Evolutionary conservation across 2,329 filamentous ascomycete genomes (phyloP), one percentile per base, ranked within the genome.

Genomic region (Fusarium nisikadoi): DNA sequence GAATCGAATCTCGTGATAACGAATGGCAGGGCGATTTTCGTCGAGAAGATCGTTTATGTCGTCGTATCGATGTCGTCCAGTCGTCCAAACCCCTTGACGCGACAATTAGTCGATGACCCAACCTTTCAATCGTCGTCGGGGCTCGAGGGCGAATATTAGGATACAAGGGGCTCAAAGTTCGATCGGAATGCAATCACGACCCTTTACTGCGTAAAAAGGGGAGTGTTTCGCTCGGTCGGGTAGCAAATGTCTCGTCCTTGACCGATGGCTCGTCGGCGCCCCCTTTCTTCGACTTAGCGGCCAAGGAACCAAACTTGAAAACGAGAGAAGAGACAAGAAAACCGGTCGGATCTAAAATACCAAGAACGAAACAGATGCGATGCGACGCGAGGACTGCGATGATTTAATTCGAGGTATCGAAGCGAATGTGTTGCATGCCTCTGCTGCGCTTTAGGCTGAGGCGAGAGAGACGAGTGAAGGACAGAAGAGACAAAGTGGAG

Each of bases 391-490:
- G n/a, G 35, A 47, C 54, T 33, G 47, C 45, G 39, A 42, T 56
- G 39, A 46, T 61, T 70, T 67, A 66, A 41, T 55, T 69, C 25
- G 41, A 49, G 33, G 23, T 60, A 46, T 57, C 65, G 55, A 55
- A 73, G 70, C 70, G 70, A 72, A 55, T 63, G 70, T 72, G 45
- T 70, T 54, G 56, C 65, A 70, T 65, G 43, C 65, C 70, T 72
- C 70, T 72, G 55, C 50, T 72, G 52, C 50, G 41, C 63, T 71
- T 50, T 45, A 50, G 56, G 60, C 63, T 59, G 59, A 58, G 52
- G 54, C 39, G 49, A 36, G 35, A 56, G 33, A 56, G 43, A 47
- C 60, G 57, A 67, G 31, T 55, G 53, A 64, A 68, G 46, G 69
- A 53, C 57, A 59, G 57, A 66, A 60, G 66, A 72, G 71, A 68